These are phyloP conservation scores for Botrytis fabae DNA, from an alignment of 2,329 filamentous ascomycete species.

Conservation along the genomic window DNA sequence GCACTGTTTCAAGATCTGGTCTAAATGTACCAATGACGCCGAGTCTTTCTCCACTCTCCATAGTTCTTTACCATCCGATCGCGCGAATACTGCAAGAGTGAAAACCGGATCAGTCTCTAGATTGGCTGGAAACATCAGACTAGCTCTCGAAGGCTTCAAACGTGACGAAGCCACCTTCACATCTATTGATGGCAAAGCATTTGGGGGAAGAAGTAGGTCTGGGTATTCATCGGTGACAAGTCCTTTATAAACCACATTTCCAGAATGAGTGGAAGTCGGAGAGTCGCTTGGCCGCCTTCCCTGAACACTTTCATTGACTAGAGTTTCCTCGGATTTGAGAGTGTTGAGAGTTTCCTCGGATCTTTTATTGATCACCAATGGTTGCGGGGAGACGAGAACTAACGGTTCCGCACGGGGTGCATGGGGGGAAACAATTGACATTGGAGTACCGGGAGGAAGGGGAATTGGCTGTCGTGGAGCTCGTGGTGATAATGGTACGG, in stretches of 20 bases:
- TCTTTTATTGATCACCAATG: slow-evolving; percentile 45
- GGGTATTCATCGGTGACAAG: slow-evolving; percentile 85
- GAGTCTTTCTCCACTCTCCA: slow-evolving; percentile 96
- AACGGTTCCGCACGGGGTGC: slow-evolving; percentile 39
- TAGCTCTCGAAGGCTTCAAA: slow-evolving; percentile 88
- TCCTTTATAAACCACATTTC: slow-evolving; percentile 67
- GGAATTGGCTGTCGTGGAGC: slow-evolving; percentile 73
- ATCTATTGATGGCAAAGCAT: slow-evolving; percentile 81
- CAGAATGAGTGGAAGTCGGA: slow-evolving; percentile 42
- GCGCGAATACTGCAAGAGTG: slow-evolving; percentile 80
- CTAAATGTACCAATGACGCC: slow-evolving; percentile 74
- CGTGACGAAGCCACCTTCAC: slow-evolving; percentile 90
- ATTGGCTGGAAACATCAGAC: slow-evolving; percentile 75
- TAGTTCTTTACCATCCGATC: slow-evolving; percentile 73
- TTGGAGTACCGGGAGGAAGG: slow-evolving; percentile 67
- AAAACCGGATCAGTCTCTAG: slow-evolving; percentile 93
- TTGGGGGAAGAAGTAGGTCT: slow-evolving; percentile 80
- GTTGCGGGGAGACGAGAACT: slow-evolving; percentile 45
- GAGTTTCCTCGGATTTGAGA: slow-evolving; percentile 30
- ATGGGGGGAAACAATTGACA: slow-evolving; percentile 56
- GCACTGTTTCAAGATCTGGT: slow-evolving; percentile 75
- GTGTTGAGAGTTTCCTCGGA: slow-evolving; percentile 32
- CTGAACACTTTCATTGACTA: slow-evolving; percentile 16
- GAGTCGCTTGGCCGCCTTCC: slow-evolving; percentile 13
- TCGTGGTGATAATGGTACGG: slow-evolving; percentile 67